Evolutionary conservation across 352 stramenopile species (phyloP).

Genomic region (Phytopythium helicoides): DNA sequence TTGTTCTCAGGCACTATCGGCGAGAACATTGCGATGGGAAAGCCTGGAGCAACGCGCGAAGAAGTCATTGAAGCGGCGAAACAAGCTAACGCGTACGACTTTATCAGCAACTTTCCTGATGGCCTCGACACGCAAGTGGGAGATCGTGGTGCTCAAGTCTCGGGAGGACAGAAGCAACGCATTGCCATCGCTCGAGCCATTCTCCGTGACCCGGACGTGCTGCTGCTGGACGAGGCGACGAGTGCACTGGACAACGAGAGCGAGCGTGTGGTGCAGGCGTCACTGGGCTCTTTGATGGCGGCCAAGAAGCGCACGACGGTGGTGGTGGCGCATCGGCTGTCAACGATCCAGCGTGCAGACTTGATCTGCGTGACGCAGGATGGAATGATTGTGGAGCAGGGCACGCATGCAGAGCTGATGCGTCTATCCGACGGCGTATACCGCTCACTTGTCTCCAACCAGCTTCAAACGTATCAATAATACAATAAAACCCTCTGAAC

Average conservation of each 20-base stretch:
- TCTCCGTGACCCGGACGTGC: constrained; percentile 69
- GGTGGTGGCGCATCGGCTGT: constrained; percentile 88
- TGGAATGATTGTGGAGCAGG: constrained; percentile 82
- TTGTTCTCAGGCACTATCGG: constrained; percentile 42
- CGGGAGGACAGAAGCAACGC: constrained; percentile 89
- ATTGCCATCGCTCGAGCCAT: constrained; percentile 90
- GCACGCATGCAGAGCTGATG: constrained; percentile 82
- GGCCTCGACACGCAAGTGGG: constrained; percentile 61
- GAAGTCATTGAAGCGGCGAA: constrained; percentile 73
- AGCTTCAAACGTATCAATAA: constrained; percentile 12
- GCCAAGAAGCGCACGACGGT: constrained; percentile 43
- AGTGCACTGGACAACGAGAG: neutral
- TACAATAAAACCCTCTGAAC: no score
- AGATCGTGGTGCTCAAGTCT: constrained; percentile 82
- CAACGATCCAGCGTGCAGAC: constrained; percentile 88
- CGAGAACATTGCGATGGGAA: constrained; percentile 55
- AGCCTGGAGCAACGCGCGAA: constrained; percentile 36
- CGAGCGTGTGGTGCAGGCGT: constrained; percentile 23
- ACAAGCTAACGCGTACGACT: constrained; percentile 83
- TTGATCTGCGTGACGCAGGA: constrained; percentile 31
- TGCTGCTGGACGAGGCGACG: constrained; percentile 31
- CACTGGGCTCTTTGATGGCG: constrained; percentile 28
- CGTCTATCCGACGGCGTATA: constrained; percentile 30
- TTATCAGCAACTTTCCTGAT: constrained; percentile 71
- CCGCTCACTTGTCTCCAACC: constrained; percentile 26